A percentile compares a stretch with the other conserved stretches of the same genome.
phyloP scores from a whole-genome alignment of 306 rosid species.

The Boehmeria nivea region DNA sequence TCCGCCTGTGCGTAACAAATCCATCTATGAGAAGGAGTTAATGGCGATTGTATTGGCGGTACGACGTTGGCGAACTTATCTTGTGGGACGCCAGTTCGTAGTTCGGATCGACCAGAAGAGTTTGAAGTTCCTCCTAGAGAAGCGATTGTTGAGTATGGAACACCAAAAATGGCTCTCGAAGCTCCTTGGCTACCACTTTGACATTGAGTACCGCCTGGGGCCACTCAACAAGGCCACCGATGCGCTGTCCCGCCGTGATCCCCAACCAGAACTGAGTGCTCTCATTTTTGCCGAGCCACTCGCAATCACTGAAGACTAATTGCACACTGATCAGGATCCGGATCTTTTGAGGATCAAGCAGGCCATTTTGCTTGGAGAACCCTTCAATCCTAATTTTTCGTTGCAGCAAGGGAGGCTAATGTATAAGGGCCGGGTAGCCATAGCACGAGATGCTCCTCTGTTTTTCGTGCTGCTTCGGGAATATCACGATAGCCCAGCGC shows the following conservation, averaged over 20 bases:
- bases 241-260: background rate
- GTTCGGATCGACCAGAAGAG: background rate
- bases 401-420: background rate
- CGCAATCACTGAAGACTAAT: background rate
- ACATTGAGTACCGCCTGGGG: background rate
- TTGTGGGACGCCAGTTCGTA: background rate
- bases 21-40: background rate
- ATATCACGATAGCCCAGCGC: background rate
- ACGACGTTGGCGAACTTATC: background rate
- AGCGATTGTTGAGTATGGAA: background rate
- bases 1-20: background rate
- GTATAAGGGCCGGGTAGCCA: background rate
- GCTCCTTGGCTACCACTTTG: constrained; percentile 2
- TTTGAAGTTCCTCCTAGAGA: too few species aligned
- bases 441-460: background rate
- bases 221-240: background rate
- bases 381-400: too few species aligned
- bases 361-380: too few species aligned
- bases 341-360: background rate
- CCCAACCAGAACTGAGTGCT: background rate
- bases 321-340: background rate
- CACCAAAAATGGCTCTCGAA: background rate
- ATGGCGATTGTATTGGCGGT: background rate
- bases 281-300: too few species aligned
- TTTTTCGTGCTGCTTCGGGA: background rate